These are phyloP conservation scores for Metschnikowia kunwiensis DNA, from an alignment of 805 yeast genomes.

Conservation along the genomic window DNA sequence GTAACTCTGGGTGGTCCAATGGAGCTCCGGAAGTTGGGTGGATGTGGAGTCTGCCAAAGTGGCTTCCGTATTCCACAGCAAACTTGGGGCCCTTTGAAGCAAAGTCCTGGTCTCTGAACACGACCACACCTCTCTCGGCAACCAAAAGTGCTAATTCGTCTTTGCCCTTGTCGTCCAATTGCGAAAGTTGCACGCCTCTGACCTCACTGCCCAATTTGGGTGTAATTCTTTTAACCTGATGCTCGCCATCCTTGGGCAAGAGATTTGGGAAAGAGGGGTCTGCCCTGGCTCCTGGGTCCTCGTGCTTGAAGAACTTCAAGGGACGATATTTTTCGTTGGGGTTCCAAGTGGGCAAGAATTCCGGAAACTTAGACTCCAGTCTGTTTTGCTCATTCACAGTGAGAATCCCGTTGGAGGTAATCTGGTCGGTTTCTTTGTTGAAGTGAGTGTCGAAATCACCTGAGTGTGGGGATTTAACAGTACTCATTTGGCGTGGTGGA, in stretches of 20 bases:
- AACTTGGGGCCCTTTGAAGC: conserved; percentile 44
- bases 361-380: conserved; percentile 41
- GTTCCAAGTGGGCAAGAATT: conserved; percentile 68
- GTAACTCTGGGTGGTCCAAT: conserved; percentile 26
- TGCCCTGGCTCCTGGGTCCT: conserved; percentile 67
- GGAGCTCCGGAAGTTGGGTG: conserved; percentile 78
- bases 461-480: conserved; percentile 8
- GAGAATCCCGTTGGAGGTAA: conserved; percentile 42
- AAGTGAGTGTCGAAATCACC: conserved; percentile 48
- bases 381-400: conserved; percentile 36
- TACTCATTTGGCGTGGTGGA: no score
- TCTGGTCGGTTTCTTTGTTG: conserved; percentile 47
- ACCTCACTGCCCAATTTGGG: conserved; percentile 72
- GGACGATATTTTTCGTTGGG: conserved; percentile 53
- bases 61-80: conserved; percentile 52
- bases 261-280: conserved; percentile 54
- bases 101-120: conserved; percentile 66
- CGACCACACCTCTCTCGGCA: conserved; percentile 68
- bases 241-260: conserved; percentile 36
- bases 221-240: conserved; percentile 43
- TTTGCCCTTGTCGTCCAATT: conserved; percentile 50
- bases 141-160: conserved; percentile 68
- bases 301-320: conserved; percentile 51
- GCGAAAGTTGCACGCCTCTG: conserved; percentile 56
- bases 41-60: conserved; percentile 69